Percentiles rank a stretch among this genome's conserved stretches.
phyloP scores from a whole-genome alignment of 768 basidiomycete genomes.

The Galerina sulciceps region DNA sequence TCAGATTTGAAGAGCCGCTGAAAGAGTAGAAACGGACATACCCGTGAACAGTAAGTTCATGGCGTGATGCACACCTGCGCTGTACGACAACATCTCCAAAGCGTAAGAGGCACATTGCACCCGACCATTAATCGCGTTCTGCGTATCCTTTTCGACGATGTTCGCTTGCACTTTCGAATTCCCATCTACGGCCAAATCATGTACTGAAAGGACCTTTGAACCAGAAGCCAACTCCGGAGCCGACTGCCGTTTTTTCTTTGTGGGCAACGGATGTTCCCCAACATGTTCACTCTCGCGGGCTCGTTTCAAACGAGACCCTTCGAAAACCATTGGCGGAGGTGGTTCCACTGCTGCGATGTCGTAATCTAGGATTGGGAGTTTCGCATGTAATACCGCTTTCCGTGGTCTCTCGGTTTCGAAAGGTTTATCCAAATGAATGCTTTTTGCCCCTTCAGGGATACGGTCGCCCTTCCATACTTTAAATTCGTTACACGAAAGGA shows the following conservation, averaged over 20 bases:
- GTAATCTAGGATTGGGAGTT: no score
- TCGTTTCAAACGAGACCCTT: background rate
- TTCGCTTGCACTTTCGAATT: background rate
- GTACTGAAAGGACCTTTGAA: background rate
- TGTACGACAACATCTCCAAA: slow-evolving; percentile 13
- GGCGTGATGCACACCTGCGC: slow-evolving; percentile 4
- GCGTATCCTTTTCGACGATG: background rate
- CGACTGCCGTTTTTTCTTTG: background rate
- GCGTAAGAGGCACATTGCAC: slow-evolving; percentile 13
- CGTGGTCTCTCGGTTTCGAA: background rate
- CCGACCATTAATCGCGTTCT: background rate
- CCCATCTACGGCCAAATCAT: no score
- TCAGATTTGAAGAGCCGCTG: background rate
- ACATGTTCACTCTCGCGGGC: background rate
- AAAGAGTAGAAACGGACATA: background rate
- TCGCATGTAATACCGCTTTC: background rate
- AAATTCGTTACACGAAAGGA: no score
- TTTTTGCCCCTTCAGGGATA: no score
- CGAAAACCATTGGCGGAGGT: background rate
- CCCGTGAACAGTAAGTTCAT: slow-evolving; percentile 17
- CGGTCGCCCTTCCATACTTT: no score
- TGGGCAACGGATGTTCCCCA: background rate
- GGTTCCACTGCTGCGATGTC: background rate
- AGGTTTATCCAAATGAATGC: background rate
- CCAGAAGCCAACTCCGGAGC: background rate